Percentiles rank a stretch among this genome's conserved stretches.
These are phyloP conservation scores for Candida sakaeoensis DNA, from an alignment of 805 yeast genomes.

Conservation along the genomic window DNA sequence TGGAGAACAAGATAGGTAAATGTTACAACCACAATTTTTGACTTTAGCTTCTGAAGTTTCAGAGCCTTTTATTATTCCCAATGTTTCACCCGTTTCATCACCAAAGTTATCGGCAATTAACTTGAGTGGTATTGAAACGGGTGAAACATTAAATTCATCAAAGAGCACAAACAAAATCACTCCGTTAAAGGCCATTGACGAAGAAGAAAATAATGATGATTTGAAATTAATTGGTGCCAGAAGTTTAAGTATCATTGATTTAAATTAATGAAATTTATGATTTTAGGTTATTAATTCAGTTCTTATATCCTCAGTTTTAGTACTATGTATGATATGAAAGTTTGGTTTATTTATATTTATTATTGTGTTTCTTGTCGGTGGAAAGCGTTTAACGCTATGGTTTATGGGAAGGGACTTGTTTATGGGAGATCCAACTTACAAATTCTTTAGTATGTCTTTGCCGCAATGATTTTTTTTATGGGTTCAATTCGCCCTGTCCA, in stretches of 20 bases:
- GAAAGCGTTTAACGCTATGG: too few relatives aligned
- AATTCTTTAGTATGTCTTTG: too few relatives aligned
- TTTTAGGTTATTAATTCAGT: slow-evolving; percentile 3
- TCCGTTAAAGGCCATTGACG: slow-evolving; percentile 8
- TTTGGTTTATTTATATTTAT: too few relatives aligned
- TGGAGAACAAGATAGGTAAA: too few relatives aligned
- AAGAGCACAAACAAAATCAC: slow-evolving; percentile 4
- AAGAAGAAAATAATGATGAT: neutral
- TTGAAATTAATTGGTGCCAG: slow-evolving; percentile 12
- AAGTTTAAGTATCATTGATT: slow-evolving; percentile 22
- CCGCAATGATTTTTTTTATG: too few relatives aligned
- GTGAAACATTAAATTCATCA: slow-evolving; percentile 1
- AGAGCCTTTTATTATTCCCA: slow-evolving; percentile 63
- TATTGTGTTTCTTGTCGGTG: too few relatives aligned
- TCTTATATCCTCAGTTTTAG: too few relatives aligned
- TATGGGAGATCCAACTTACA: too few relatives aligned
- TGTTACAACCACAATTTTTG: slow-evolving; percentile 32
- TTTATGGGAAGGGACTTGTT: too few relatives aligned
- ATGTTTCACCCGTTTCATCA: slow-evolving; percentile 55
- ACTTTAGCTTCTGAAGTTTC: slow-evolving; percentile 52
- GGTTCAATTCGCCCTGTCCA: too few relatives aligned
- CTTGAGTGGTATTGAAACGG: slow-evolving; percentile 4
- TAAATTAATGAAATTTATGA: slow-evolving; percentile 15
- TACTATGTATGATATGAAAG: too few relatives aligned
- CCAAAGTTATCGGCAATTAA: slow-evolving; percentile 17